A percentile compares a stretch with the other conserved stretches of the same genome.
Evolutionary conservation across 371 early-diverging fungal genomes (phyloP).

Genomic region (Zancudomyces culisetae): DNA sequence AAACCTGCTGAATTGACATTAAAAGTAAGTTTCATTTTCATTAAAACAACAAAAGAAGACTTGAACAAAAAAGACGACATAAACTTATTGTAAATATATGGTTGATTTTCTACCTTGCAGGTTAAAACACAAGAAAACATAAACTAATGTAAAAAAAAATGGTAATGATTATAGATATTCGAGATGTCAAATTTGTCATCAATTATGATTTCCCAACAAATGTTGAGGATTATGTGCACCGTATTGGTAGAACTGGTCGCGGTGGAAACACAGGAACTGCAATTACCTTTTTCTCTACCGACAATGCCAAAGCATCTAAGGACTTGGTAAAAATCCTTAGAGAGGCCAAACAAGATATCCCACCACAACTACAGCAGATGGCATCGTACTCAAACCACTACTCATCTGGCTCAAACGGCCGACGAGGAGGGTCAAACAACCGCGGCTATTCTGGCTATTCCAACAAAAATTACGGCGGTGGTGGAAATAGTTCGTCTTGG

Average conservation of each 20-base stretch:
- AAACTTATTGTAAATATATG: no score
- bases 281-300: slow-evolving; percentile 90
- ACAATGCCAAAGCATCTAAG: slow-evolving; percentile 73
- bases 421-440: no score
- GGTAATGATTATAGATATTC: slow-evolving; percentile 65
- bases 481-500: no score
- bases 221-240: slow-evolving; percentile 91
- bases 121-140: no score
- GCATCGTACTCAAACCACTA: slow-evolving; percentile 27
- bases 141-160: no score
- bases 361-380: slow-evolving; percentile 66
- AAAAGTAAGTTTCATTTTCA: no score
- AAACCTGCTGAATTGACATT: no score
- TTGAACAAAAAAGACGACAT: no score
- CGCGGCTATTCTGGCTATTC: no score
- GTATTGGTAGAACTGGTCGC: slow-evolving; percentile 99
- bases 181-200: slow-evolving; percentile 87
- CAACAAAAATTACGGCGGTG: no score
- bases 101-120: no score
- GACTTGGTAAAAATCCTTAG: slow-evolving; percentile 78
- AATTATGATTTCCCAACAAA: slow-evolving; percentile 94
- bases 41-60: no score
- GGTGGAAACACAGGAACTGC: slow-evolving; percentile 88
- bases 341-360: slow-evolving; percentile 89
- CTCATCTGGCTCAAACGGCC: slow-evolving; percentile 23